Base-by-base conservation (phyloP, 2,329 filamentous ascomycete genomes). In the Hymenoscyphus infarciens region DNA sequence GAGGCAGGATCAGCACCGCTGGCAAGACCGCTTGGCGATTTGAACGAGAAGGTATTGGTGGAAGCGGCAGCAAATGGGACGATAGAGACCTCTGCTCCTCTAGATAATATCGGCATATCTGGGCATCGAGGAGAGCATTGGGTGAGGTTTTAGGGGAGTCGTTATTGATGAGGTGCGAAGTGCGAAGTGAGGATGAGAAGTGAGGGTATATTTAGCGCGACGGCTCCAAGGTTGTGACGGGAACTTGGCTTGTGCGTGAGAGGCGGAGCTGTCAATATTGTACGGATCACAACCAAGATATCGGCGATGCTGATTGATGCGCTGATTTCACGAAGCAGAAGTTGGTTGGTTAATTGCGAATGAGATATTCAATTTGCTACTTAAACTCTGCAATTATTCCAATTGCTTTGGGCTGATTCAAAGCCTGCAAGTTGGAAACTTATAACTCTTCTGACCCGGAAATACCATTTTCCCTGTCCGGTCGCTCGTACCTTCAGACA, bases 1-100 rank as follows among this genome's bases (percentile, higher is more conserved):
- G 68, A 68, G 66, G 62, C 61, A 59, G 60, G 69, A 71, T 67
- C 65, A 62, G 66, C 67, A 63, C 63, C 61, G 56, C 62, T 65
- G 63, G 61, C 60, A 63, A 33, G 57, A 63, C 59, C 58, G 61
- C 66, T 69, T 69, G 64, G 69, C 63, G 62, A 60, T 57, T 58
- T 5, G 19, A 59, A 57, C 55, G 19, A 29, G 42, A 42, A 42
- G 19, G 56, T 38, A 10, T 25, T 16, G 25, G 35, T 13, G 25
- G n/a, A 49, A 35, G 56, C 31, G 29, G n/a, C 2, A 10, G 27
- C 52, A 35, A 49, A 7, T 25, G 42, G 27, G 42, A 25, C 19
- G 29, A 59, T 31, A 57, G 56, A 49, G 42, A 62, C 29, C 19
- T 54, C 60, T 52, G 31, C 22, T 54, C 29, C 31, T 29, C 31